Percentiles rank a stretch among this genome's conserved stretches.
Conservation (phyloP, 2,329 filamentous ascomycete genomes). For the Fusarium drepaniforme region DNA sequence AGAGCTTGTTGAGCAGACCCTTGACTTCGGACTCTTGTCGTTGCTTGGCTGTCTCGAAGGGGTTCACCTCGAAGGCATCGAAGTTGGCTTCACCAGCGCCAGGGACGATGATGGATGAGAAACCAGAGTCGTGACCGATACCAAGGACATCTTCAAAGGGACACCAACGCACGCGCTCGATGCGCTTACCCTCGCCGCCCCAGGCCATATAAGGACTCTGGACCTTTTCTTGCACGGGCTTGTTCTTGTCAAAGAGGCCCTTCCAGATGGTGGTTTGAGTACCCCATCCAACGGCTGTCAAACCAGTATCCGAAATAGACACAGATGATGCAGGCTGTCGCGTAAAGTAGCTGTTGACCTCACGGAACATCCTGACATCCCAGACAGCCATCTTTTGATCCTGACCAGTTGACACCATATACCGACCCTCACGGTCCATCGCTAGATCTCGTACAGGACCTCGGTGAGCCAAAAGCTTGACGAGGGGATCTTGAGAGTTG, state of each 20-base stretch:
- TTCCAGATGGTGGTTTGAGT: conserved; percentile 93
- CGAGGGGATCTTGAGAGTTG: conserved; percentile 85
- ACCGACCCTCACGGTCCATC: conserved; percentile 89
- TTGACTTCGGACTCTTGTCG: conserved; percentile 94
- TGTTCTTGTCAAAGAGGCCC: conserved; percentile 83
- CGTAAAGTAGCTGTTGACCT: conserved; percentile 90
- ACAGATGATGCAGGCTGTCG: conserved; percentile 85
- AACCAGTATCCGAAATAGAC: conserved; percentile 87
- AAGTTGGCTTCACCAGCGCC: conserved; percentile 98
- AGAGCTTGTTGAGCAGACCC: conserved; percentile 90
- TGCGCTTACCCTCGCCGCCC: conserved; percentile 85
- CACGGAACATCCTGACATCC: conserved; percentile 94
- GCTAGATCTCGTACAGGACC: conserved; percentile 89
- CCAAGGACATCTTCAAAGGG: conserved; percentile 95
- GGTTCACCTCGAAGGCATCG: conserved; percentile 93
- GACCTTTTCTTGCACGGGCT: conserved; percentile 79
- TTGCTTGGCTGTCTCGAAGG: conserved; percentile 93
- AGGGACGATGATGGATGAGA: conserved; percentile 90
- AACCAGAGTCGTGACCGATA: conserved; percentile 85
- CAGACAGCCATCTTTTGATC: conserved; percentile 94
- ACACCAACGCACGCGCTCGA: conserved; percentile 90
- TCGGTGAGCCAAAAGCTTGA: conserved; percentile 90
- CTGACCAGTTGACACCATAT: conserved; percentile 95
- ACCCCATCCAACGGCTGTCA: conserved; percentile 92
- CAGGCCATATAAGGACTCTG: conserved; percentile 93